Conservation (phyloP, 768 basidiomycete species). For the Termitomyces sp. region DNA sequence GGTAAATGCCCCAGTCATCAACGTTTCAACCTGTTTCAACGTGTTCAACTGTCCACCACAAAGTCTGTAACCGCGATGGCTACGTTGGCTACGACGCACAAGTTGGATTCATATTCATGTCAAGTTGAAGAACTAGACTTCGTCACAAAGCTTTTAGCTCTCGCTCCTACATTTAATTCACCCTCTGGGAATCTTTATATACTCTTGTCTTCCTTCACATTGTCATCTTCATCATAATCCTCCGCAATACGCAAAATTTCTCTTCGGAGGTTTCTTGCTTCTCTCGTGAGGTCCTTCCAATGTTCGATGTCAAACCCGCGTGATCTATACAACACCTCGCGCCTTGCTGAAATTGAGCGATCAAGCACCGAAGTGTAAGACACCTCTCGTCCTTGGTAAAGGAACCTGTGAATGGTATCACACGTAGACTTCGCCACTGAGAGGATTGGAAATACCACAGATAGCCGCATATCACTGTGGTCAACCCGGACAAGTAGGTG, state of each 20-base stretch:
- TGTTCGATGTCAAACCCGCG: conserved; percentile 59
- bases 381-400: conserved; percentile 60
- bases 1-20: too few relatives aligned
- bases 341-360: conserved; percentile 53
- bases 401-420: too few relatives aligned
- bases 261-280: conserved; percentile 43
- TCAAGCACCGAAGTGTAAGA: conserved; percentile 63
- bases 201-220: conserved; percentile 5
- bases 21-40: too few relatives aligned
- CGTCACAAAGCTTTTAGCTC: too few relatives aligned
- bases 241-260: conserved; percentile 58
- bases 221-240: conserved; percentile 46
- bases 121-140: too few relatives aligned
- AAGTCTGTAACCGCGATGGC: too few relatives aligned
- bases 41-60: too few relatives aligned
- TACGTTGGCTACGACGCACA: too few relatives aligned
- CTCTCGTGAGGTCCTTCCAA: conserved; percentile 49
- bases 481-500: conserved; percentile 63
- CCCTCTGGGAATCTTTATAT: background rate
- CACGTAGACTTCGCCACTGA: too few relatives aligned
- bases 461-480: conserved; percentile 57
- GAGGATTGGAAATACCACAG: conserved; percentile 37
- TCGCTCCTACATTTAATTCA: too few relatives aligned
- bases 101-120: too few relatives aligned
- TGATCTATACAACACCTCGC: conserved; percentile 50